phyloP scores from a whole-genome alignment of 257 asterid species.

The Jaltomata sinuosa region DNA sequence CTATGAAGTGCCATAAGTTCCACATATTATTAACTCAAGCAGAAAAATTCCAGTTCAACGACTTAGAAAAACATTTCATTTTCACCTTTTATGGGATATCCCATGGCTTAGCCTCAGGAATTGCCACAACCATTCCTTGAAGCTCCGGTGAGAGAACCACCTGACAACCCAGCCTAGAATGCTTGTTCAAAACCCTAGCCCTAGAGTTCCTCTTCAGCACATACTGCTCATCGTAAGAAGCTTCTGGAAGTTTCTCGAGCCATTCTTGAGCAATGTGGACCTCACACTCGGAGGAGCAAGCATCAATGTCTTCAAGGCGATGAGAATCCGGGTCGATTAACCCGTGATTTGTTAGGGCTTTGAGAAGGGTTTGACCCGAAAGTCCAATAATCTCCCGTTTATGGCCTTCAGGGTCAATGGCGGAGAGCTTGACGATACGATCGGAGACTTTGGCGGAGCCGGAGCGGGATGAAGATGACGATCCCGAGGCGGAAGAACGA shows the following conservation, averaged over 20 bases:
- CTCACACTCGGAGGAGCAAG: slow-evolving; percentile 98
- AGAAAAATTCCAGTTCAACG: neutral
- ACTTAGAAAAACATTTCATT: slow-evolving; percentile 1
- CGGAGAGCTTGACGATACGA: slow-evolving; percentile 74
- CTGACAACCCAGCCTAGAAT: slow-evolving; percentile 40
- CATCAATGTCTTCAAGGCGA: slow-evolving; percentile 86
- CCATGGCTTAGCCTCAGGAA: slow-evolving; percentile 47
- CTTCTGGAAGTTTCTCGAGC: slow-evolving; percentile 86
- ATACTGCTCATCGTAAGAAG: slow-evolving; percentile 41
- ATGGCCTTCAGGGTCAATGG: slow-evolving; percentile 72
- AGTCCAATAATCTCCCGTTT: slow-evolving; percentile 56
- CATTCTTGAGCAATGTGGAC: slow-evolving; percentile 97
- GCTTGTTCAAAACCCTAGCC: slow-evolving; percentile 35
- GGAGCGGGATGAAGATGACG: slow-evolving; percentile 6
- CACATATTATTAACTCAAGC: neutral
- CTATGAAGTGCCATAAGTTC: neutral
- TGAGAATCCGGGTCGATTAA: slow-evolving; percentile 90
- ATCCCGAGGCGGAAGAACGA: slow-evolving; percentile 19
- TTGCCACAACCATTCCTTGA: slow-evolving; percentile 39
- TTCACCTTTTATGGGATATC: slow-evolving; percentile 28
- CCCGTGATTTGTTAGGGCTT: slow-evolving; percentile 65
- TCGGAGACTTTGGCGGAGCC: slow-evolving; percentile 76
- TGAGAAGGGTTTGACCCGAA: slow-evolving; percentile 78
- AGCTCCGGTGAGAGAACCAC: slow-evolving; percentile 35
- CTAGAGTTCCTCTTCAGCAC: slow-evolving; percentile 57